phyloP scores from a whole-genome alignment of 2,329 filamentous ascomycete genomes.

The Parastagonospora nodorum region DNA sequence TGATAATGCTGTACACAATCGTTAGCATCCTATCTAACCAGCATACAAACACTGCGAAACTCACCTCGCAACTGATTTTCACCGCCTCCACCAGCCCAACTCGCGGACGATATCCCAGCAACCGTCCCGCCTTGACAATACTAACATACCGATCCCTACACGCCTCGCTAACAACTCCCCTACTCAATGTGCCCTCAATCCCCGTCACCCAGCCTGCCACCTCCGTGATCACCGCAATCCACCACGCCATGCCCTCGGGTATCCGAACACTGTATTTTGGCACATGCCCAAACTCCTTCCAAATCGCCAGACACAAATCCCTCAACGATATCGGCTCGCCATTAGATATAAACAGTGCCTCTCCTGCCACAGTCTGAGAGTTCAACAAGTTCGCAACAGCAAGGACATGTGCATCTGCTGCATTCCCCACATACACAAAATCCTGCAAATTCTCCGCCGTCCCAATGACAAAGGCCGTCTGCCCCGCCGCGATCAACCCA shows the following conservation, averaged over 20 bases:
- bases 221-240: constrained; percentile 55
- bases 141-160: constrained; percentile 57
- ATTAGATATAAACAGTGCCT: constrained; percentile 91
- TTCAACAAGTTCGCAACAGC: constrained; percentile 74
- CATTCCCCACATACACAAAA: constrained; percentile 71
- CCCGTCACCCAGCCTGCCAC: constrained; percentile 54
- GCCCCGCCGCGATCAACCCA: constrained; percentile 68
- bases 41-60: too few species aligned
- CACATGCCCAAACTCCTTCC: constrained; percentile 64
- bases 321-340: constrained; percentile 88
- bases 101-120: constrained; percentile 2
- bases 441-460: constrained; percentile 72
- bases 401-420: constrained; percentile 80
- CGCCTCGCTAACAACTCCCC: constrained; percentile 62
- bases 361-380: constrained; percentile 66
- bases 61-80: constrained; percentile 1
- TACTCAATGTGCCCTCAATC: constrained; percentile 53
- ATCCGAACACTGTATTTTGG: constrained; percentile 56
- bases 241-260: constrained; percentile 55
- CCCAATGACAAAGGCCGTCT: constrained; percentile 81
- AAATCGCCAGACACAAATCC: constrained; percentile 82
- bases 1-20: too few species aligned
- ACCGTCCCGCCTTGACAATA: constrained; percentile 3
- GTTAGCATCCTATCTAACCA: too few species aligned
- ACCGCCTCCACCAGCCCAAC: constrained; percentile 4